Evolutionary conservation across 2,329 filamentous ascomycete genomes (phyloP).

Genomic region (Phaeosphaeriaceae sp.): DNA sequence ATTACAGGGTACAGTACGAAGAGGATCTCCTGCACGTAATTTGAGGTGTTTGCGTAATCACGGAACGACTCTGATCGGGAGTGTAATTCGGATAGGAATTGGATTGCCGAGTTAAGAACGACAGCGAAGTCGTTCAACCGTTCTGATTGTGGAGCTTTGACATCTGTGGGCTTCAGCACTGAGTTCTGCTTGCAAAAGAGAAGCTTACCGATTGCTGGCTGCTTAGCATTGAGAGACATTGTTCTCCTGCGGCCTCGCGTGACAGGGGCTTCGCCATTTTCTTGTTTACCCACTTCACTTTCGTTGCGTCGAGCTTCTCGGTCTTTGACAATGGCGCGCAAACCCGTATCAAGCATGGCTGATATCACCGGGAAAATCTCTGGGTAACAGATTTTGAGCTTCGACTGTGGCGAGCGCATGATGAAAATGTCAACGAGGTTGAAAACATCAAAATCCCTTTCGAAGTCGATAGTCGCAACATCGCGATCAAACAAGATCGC

Average conservation of each 20-base stretch:
- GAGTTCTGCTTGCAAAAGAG: neutral
- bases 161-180: slow-evolving; percentile 35
- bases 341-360: slow-evolving; percentile 84
- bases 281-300: slow-evolving; percentile 20
- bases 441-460: slow-evolving; percentile 75
- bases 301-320: slow-evolving; percentile 33
- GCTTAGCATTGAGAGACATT: slow-evolving; percentile 70
- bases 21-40: slow-evolving; percentile 81
- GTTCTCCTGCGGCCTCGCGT: slow-evolving; percentile 63
- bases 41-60: slow-evolving; percentile 80
- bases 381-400: slow-evolving; percentile 74
- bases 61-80: slow-evolving; percentile 77
- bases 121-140: slow-evolving; percentile 64
- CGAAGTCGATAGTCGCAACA: slow-evolving; percentile 75
- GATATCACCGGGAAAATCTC: slow-evolving; percentile 82
- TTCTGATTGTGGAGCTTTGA: slow-evolving; percentile 41
- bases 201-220: slow-evolving; percentile 48
- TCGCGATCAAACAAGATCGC: slow-evolving; percentile 87
- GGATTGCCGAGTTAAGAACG: slow-evolving; percentile 77
- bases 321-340: slow-evolving; percentile 61
- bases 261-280: slow-evolving; percentile 23
- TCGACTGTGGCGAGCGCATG: slow-evolving; percentile 41
- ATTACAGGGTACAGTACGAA: slow-evolving; percentile 85
- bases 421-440: slow-evolving; percentile 76
- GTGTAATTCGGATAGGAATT: slow-evolving; percentile 81